These are phyloP conservation scores for Didymella pinodella DNA, from an alignment of 2,329 filamentous ascomycete species.

Conservation along the genomic window DNA sequence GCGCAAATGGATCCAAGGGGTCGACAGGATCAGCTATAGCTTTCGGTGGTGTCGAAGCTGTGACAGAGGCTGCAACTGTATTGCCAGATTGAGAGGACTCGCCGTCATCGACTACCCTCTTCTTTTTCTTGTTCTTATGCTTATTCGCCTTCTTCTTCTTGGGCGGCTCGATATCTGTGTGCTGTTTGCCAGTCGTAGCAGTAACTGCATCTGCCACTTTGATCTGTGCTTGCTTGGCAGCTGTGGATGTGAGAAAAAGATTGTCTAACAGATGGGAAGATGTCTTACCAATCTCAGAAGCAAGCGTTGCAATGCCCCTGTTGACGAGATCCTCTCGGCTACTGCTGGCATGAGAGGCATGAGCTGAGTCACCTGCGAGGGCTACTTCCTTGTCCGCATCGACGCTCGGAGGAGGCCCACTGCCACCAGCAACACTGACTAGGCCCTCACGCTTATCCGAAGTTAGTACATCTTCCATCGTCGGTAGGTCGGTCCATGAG, in stretches of 20 bases:
- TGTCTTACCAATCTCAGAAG: neutral
- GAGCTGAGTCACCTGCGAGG: neutral
- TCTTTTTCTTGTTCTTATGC: constrained; percentile 16
- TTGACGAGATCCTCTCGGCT: neutral
- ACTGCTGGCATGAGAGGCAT: neutral
- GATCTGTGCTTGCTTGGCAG: neutral
- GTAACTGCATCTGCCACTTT: neutral
- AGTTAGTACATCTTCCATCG: neutral
- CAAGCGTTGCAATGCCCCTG: neutral
- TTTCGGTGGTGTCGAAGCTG: neutral
- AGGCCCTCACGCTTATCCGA: neutral
- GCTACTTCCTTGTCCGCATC: neutral
- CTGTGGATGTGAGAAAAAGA: neutral
- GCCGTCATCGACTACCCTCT: neutral
- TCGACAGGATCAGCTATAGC: neutral
- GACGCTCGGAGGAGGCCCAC: neutral
- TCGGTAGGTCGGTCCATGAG: constrained; percentile 16
- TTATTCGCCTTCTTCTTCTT: constrained; percentile 19
- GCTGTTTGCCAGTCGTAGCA: neutral
- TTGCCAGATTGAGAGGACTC: neutral
- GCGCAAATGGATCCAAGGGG: constrained; percentile 5
- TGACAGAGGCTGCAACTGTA: too few species aligned
- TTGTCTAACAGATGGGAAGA: neutral
- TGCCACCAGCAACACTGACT: neutral
- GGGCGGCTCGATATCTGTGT: neutral